Base-by-base conservation (phyloP, 2,329 filamentous ascomycete species). In the Fusarium nelsonii region DNA sequence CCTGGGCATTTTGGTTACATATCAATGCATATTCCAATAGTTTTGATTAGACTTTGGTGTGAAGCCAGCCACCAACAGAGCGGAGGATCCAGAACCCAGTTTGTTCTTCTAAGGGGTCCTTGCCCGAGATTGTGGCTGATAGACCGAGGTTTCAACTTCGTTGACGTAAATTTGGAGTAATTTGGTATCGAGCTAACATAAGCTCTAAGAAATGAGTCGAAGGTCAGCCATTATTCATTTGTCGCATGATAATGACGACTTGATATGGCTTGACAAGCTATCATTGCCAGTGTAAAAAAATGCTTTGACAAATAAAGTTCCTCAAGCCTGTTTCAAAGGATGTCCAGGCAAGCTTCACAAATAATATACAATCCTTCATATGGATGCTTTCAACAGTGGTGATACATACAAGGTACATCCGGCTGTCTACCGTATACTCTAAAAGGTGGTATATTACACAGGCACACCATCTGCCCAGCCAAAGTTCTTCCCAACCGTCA, bases 401-500 rank as follows among this genome's bases (percentile, higher is more conserved):
- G 65, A 71, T 75, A 75, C 63, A 75, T 75, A 73, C 61, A 72
- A 66, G 62, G 63, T 71, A 73, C 68, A 75, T 73, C 72, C 65
- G 68, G 65, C 65, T 71, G 69, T 73, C 72, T 75, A 73, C 72
- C 73, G 69, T 73, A 75, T 63, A 74, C 73, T 75, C 73, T 71
- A 72, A 64, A 66, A 71, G 62, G 71, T 75, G 71, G 70, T 76
- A 75, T 76, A 73, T 75, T 75, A 76, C 73, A 75, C 63, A 63
- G 71, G 74, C 71, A 68, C 45, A 56, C 58, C 63, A 54, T 66
- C 63, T 62, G 55, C 72, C 65, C 59, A 67, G 57, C 60, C 67
- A 70, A 70, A 71, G 62, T 51, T 52, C 60, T 56, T 37, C 34
- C 54, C 65, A 51, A 37, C n/a, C 58, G 52, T 53, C 62, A 41